Percentiles rank a stretch among this genome's conserved stretches.
Evolutionary conservation across 768 basidiomycete species (phyloP).

Genomic region (Tylopilus balloui): DNA sequence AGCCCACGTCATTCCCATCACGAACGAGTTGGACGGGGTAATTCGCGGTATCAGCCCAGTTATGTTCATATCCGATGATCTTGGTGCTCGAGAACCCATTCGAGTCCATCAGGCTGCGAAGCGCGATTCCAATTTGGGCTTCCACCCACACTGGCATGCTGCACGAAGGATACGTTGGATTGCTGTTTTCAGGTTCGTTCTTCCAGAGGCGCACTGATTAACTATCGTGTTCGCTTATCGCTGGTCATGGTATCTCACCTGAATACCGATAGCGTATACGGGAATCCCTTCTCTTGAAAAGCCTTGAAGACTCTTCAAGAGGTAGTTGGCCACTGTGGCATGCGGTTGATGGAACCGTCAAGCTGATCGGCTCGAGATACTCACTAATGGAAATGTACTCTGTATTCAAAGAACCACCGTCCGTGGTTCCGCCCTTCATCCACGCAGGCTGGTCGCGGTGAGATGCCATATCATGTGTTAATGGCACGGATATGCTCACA

Average conservation of each 20-base stretch:
- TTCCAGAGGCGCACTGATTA: slow-evolving; percentile 25
- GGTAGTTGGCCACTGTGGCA: slow-evolving; percentile 60
- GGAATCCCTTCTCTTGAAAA: slow-evolving; percentile 57
- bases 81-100: slow-evolving; percentile 57
- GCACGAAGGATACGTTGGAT: slow-evolving; percentile 67
- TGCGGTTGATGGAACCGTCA: neutral
- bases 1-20: neutral
- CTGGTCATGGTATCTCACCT: slow-evolving; percentile 26
- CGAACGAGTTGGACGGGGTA: slow-evolving; percentile 58
- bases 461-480: neutral
- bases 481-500: slow-evolving; percentile 36
- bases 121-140: slow-evolving; percentile 51
- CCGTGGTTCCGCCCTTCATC: slow-evolving; percentile 74
- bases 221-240: neutral
- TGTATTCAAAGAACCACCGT: slow-evolving; percentile 56
- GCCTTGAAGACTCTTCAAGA: slow-evolving; percentile 68
- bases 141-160: slow-evolving; percentile 50
- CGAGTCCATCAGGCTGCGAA: slow-evolving; percentile 57
- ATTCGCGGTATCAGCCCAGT: slow-evolving; percentile 62
- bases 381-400: slow-evolving; percentile 46
- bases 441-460: slow-evolving; percentile 54
- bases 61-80: slow-evolving; percentile 69
- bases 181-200: slow-evolving; percentile 51
- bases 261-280: slow-evolving; percentile 59
- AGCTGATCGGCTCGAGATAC: slow-evolving; percentile 17